A percentile compares a stretch with the other conserved stretches of the same genome.
phyloP scores from a whole-genome alignment of 192 early-diverging fungal genomes.

The Neocallimastix lanati region DNA sequence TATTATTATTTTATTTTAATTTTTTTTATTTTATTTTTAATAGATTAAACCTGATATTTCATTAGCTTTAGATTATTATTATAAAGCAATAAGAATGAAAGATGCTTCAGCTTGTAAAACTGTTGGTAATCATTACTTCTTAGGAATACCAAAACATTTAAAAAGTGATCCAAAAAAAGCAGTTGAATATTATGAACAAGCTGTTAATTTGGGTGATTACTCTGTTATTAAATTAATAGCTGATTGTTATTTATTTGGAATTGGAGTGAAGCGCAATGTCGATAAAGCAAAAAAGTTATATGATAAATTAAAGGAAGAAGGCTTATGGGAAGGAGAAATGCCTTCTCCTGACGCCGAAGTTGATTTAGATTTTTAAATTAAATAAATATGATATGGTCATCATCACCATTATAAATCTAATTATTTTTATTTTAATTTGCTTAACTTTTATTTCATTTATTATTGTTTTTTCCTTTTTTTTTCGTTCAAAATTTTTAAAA shows the following conservation, averaged over 20 bases:
- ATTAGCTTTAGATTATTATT: background rate
- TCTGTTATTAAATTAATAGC: background rate
- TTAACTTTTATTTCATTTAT: too few relatives aligned
- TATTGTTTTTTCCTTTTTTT: too few relatives aligned
- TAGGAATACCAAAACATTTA: background rate
- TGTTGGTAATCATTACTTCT: background rate
- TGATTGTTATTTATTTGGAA: background rate
- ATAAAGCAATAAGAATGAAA: background rate
- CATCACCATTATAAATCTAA: too few relatives aligned
- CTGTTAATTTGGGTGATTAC: background rate
- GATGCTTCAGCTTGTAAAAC: background rate
- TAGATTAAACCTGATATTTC: background rate
- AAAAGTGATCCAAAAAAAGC: background rate
- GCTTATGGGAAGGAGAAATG: background rate
- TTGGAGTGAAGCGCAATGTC: background rate
- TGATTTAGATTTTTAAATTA: background rate
- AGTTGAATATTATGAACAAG: background rate
- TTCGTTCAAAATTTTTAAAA: too few relatives aligned
- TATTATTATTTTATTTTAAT: too few relatives aligned
- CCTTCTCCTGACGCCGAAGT: background rate
- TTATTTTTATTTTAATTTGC: too few relatives aligned
- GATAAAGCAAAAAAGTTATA: background rate
- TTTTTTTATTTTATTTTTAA: too few relatives aligned
- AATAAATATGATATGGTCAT: too few relatives aligned
- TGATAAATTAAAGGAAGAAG: background rate